These are phyloP conservation scores for Begonia loranthoides DNA, from an alignment of 306 rosid genomes.

Conservation along the genomic window DNA sequence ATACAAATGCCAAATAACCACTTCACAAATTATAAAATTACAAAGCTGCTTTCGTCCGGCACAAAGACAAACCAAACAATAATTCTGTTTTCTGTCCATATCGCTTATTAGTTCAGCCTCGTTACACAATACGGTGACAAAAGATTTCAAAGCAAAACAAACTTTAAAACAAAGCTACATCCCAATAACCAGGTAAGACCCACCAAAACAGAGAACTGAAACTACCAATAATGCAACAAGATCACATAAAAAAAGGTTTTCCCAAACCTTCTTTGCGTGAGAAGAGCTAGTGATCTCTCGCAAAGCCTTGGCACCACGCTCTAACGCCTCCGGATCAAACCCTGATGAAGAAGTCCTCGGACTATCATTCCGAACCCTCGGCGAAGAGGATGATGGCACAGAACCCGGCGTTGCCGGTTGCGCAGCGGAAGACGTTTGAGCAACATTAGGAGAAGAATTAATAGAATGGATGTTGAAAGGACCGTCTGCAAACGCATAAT, in stretches of 20 bases:
- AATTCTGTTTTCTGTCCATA: no score
- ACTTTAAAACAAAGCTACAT: no score
- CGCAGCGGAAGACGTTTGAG: conserved; percentile 7
- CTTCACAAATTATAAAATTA: no score
- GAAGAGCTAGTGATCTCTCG: conserved; percentile 32
- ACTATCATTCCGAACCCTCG: conserved; percentile 58
- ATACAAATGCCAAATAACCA: no score
- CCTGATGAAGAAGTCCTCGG: conserved; percentile 83
- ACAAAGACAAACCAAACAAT: no score
- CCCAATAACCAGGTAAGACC: no score
- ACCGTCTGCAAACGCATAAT: conserved; percentile 9
- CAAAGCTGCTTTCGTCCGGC: no score
- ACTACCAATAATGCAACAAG: not conserved
- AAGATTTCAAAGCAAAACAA: no score
- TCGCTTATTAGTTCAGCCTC: no score
- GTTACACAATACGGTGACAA: no score
- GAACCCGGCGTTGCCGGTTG: conserved; percentile 10
- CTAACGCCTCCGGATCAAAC: conserved; percentile 78
- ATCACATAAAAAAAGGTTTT: not conserved
- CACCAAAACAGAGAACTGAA: not conserved
- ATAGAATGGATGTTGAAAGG: conserved; percentile 10
- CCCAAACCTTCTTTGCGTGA: conserved; percentile 54
- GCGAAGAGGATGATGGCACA: conserved; percentile 9
- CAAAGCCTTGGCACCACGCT: conserved; percentile 58
- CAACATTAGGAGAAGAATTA: conserved; percentile 7